Evolutionary conservation across 2,329 filamentous ascomycete genomes (phyloP).

Genomic region (Colletotrichum cuscutae): DNA sequence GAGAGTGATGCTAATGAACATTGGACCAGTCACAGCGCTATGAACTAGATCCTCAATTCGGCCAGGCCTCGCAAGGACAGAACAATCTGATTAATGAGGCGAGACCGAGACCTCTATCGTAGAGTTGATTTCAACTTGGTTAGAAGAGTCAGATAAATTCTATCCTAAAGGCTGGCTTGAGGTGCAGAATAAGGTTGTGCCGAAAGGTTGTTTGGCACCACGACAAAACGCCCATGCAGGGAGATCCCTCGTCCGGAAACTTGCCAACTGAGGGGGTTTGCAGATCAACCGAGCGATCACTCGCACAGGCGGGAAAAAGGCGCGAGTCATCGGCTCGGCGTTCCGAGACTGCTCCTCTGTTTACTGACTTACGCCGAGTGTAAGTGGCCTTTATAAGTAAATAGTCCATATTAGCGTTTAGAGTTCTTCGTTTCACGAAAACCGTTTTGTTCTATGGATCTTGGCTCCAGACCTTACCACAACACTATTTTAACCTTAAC

Average conservation of each 20-base stretch:
- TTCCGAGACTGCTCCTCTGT: neutral
- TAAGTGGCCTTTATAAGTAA: too few relatives aligned
- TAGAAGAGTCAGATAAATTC: neutral
- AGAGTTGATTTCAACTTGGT: neutral
- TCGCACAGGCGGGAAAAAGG: neutral
- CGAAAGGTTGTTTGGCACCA: neutral
- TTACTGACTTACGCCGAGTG: neutral
- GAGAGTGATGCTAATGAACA: neutral
- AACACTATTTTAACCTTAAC: neutral
- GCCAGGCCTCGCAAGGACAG: neutral
- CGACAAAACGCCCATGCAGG: neutral
- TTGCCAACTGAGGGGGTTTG: neutral
- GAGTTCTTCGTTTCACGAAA: neutral
- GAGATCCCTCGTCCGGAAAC: neutral
- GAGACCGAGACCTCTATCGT: neutral
- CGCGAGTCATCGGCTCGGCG: neutral
- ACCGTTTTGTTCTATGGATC: neutral
- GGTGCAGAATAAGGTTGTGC: neutral
- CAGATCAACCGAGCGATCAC: neutral
- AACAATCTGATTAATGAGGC: neutral
- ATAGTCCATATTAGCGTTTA: neutral
- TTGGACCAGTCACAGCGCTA: neutral
- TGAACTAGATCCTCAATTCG: too few relatives aligned
- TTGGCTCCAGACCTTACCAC: neutral
- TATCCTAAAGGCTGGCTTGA: neutral